phyloP scores from a whole-genome alignment of 2,329 filamentous ascomycete species.

The Xylariales sp. region DNA sequence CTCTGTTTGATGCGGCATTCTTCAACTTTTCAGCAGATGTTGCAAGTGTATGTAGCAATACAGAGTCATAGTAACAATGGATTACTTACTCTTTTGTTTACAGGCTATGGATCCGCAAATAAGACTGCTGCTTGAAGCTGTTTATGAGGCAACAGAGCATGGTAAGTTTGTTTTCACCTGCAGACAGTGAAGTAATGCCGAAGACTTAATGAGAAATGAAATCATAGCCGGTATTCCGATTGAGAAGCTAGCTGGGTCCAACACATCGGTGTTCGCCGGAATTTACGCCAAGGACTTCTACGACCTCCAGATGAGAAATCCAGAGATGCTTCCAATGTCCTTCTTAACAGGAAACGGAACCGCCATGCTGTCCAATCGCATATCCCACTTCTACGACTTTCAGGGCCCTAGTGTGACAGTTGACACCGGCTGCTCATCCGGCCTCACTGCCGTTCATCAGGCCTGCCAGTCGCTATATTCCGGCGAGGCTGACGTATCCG shows the following conservation, averaged over 20 bases:
- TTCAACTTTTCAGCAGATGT: constrained; percentile 7
- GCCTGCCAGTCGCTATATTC: constrained; percentile 2
- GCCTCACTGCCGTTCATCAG: constrained; percentile 3
- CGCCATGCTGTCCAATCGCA: constrained; percentile 3
- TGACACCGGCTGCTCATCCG: constrained; percentile 7
- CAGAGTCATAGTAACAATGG: background rate
- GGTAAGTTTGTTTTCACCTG: no score
- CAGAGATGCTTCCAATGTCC: constrained; percentile 4
- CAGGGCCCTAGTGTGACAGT: constrained; percentile 2
- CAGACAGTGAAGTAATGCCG: no score
- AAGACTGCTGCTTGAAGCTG: constrained; percentile 3
- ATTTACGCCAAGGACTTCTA: constrained; percentile 3
- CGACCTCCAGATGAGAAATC: constrained; percentile 4
- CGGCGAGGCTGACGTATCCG: constrained; percentile 5
- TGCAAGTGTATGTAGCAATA: background rate
- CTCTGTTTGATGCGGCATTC: constrained; percentile 6
- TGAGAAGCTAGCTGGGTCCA: constrained; percentile 3
- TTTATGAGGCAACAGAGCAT: constrained; percentile 3
- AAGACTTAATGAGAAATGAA: no score
- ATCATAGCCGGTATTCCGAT: constrained; percentile 5
- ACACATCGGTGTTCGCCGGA: constrained; percentile 6
- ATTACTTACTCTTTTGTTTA: background rate
- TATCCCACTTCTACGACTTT: constrained; percentile 5
- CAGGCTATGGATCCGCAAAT: constrained; percentile 6
- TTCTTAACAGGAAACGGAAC: constrained; percentile 5